These are phyloP conservation scores for Ophiostoma himal-ulmi DNA, from an alignment of 2,329 filamentous ascomycete genomes.

Conservation along the genomic window DNA sequence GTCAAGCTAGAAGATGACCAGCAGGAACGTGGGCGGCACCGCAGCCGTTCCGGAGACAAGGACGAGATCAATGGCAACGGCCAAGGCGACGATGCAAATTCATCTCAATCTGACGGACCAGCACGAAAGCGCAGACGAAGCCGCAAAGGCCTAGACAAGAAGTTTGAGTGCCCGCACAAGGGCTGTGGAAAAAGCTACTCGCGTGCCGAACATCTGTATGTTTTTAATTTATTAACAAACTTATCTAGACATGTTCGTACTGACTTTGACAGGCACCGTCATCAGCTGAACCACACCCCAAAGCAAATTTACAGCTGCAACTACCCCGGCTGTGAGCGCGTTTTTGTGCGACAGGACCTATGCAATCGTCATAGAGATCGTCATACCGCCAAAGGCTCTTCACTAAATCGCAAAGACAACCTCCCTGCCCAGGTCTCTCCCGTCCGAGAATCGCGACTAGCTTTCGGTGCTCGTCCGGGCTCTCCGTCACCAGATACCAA, in stretches of 20 bases:
- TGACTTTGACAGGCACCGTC: conserved; percentile 57
- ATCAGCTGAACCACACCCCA: conserved; percentile 91
- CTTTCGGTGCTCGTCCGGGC: conserved; percentile 36
- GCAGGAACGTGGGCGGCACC: conserved; percentile 37
- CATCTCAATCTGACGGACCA: conserved; percentile 50
- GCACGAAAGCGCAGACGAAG: conserved; percentile 61
- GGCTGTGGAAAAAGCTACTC: conserved; percentile 96
- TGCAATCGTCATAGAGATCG: conserved; percentile 79
- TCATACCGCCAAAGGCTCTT: conserved; percentile 72
- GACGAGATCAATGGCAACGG: conserved; percentile 37
- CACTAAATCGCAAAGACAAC: conserved; percentile 67
- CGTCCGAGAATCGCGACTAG: conserved; percentile 37
- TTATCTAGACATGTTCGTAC: neutral
- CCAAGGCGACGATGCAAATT: conserved; percentile 40
- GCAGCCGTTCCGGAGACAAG: conserved; percentile 36
- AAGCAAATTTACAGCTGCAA: conserved; percentile 95
- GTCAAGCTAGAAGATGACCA: conserved; percentile 38
- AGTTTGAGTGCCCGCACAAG: conserved; percentile 75
- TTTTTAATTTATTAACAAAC: neutral
- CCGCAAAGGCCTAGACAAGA: conserved; percentile 72
- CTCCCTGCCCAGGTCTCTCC: conserved; percentile 50
- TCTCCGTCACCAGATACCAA: conserved; percentile 42
- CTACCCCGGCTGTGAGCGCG: conserved; percentile 81
- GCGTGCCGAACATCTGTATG: conserved; percentile 86
- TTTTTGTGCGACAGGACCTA: conserved; percentile 89